Conservation (phyloP, 2,329 filamentous ascomycete genomes). For the Cladosporium sphaerospermum region DNA sequence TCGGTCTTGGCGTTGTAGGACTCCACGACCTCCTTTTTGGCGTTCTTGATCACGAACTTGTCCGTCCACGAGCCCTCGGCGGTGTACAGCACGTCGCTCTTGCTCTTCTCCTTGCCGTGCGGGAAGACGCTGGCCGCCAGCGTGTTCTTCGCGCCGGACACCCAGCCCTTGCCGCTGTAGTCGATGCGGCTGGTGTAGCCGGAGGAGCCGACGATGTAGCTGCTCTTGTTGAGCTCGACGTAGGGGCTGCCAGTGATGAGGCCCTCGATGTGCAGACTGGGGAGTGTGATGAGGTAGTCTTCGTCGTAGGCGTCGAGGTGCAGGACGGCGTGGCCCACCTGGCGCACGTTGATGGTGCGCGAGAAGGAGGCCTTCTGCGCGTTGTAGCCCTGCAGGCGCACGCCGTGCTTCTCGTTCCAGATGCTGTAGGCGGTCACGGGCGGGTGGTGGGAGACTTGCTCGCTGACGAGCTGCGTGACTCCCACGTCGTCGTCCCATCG, state of each 20-base stretch:
- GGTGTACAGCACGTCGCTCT: slow-evolving; percentile 63
- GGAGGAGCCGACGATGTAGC: slow-evolving; percentile 77
- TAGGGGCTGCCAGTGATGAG: slow-evolving; percentile 82
- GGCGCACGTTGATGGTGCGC: slow-evolving; percentile 84
- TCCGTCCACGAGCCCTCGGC: slow-evolving; percentile 87
- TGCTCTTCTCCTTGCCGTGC: slow-evolving; percentile 57
- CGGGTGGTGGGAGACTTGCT: slow-evolving; percentile 95
- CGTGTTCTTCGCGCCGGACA: slow-evolving; percentile 92
- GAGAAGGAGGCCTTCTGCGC: slow-evolving; percentile 94
- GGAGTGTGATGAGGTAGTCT: slow-evolving; percentile 85
- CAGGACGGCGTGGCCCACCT: slow-evolving; percentile 70
- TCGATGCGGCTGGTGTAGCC: slow-evolving; percentile 87
- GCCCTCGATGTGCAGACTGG: slow-evolving; percentile 86
- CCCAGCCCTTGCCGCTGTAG: slow-evolving; percentile 89
- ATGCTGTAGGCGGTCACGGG: slow-evolving; percentile 93
- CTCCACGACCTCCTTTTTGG: slow-evolving; percentile 41
- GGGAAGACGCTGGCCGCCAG: slow-evolving; percentile 71
- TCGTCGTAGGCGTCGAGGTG: slow-evolving; percentile 63
- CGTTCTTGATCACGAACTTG: slow-evolving; percentile 69
- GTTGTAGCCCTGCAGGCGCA: slow-evolving; percentile 77
- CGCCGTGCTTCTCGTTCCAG: slow-evolving; percentile 75
- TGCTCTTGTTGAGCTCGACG: slow-evolving; percentile 79
- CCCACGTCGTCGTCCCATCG: slow-evolving; percentile 80
- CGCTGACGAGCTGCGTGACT: slow-evolving; percentile 78
- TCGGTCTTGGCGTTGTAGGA: slow-evolving; percentile 42